Conservation (phyloP, 768 basidiomycete species). For the Lactarius quietus region DNA sequence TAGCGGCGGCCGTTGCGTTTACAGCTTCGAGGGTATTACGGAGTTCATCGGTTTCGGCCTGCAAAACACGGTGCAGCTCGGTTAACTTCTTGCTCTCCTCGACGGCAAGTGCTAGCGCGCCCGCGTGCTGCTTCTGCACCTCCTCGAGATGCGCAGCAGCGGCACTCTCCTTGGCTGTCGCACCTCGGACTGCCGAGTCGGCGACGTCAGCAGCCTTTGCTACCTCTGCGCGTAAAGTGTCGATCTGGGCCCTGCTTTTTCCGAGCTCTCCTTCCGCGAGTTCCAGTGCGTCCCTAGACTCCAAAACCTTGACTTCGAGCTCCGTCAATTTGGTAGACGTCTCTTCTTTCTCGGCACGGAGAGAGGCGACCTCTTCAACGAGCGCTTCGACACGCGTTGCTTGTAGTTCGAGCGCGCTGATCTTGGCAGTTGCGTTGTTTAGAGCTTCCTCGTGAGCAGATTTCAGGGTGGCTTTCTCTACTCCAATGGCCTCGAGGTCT, state of each 20-base stretch:
- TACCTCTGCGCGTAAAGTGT: conserved; percentile 52
- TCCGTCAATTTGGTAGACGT: conserved; percentile 69
- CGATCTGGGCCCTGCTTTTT: conserved; percentile 43
- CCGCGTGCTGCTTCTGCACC: conserved; percentile 42
- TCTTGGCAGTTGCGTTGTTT: conserved; percentile 44
- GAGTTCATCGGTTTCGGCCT: conserved; percentile 42
- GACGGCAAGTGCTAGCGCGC: conserved; percentile 42
- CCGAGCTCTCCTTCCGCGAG: conserved; percentile 55
- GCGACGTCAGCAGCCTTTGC: conserved; percentile 45
- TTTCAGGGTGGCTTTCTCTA: conserved; percentile 51
- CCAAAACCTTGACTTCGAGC: conserved; percentile 76
- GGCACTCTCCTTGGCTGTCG: conserved; percentile 47
- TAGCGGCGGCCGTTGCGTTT: conserved; percentile 42
- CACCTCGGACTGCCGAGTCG: conserved; percentile 46
- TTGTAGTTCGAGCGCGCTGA: conserved; percentile 47
- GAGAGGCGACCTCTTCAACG: conserved; percentile 44
- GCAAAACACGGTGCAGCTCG: conserved; percentile 26
- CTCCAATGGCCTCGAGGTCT: conserved; percentile 52
- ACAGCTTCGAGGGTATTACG: conserved; percentile 45
- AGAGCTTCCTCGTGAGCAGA: conserved; percentile 47
- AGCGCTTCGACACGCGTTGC: conserved; percentile 43
- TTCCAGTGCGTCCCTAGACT: conserved; percentile 70
- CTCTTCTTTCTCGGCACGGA: conserved; percentile 69
- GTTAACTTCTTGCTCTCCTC: conserved; percentile 34
- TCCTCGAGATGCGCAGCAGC: conserved; percentile 40